phyloP scores from a whole-genome alignment of 306 rosid genomes.

The Cicer bijugum region DNA sequence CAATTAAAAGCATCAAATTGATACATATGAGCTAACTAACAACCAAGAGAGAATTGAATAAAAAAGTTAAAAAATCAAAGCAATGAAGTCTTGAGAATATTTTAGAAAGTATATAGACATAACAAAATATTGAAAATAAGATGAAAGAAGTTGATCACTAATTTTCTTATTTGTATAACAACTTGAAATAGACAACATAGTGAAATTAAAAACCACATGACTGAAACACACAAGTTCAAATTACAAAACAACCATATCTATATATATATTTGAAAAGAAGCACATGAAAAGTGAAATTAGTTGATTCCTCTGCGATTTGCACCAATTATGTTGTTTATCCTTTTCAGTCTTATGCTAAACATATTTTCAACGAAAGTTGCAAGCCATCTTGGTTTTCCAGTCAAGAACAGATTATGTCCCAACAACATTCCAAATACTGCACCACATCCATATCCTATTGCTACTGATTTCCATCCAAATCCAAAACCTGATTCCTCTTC shows the following conservation, averaged over 20 bases:
- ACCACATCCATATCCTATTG: constrained; percentile 47
- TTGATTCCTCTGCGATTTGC: background rate
- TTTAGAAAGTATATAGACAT: background rate
- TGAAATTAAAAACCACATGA: background rate
- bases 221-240: background rate
- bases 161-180: background rate
- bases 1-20: too few relatives aligned
- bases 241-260: background rate
- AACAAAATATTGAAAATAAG: background rate
- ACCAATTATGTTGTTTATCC: background rate
- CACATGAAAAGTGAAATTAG: background rate
- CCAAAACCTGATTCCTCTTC: background rate
- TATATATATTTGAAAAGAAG: background rate
- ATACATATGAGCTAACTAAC: too few relatives aligned
- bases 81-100: too few relatives aligned
- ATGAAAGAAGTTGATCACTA: background rate
- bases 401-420: constrained; percentile 36
- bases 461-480: constrained; percentile 46
- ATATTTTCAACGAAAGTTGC: background rate
- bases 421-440: constrained; percentile 30
- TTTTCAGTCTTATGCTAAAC: background rate
- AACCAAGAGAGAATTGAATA: too few relatives aligned
- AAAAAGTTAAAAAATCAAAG: too few relatives aligned
- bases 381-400: constrained; percentile 6
- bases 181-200: background rate